Evolutionary conservation across 306 rosid species (phyloP).

Genomic region (Oxytropis ochrocephala): DNA sequence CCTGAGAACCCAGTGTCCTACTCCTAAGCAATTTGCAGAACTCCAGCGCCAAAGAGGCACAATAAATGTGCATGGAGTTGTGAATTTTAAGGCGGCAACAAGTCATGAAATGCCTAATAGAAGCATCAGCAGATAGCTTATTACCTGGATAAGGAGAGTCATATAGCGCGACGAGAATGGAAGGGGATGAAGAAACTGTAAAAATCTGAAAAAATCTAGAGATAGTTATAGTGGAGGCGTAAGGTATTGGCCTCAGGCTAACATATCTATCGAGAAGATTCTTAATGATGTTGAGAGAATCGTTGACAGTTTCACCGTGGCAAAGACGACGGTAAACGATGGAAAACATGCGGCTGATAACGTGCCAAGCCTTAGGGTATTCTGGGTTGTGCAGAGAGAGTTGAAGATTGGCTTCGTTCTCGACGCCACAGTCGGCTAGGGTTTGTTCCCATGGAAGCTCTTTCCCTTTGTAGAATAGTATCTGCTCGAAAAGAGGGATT

Average conservation of each 20-base stretch:
- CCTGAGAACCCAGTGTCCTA: slow-evolving; percentile 34
- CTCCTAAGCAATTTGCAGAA: slow-evolving; percentile 58
- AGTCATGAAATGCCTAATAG: slow-evolving; percentile 42
- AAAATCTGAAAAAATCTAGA: background rate
- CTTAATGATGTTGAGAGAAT: no score
- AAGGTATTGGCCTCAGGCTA: slow-evolving; percentile 4
- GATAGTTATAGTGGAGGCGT: slow-evolving; percentile 27
- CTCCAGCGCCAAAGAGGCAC: slow-evolving; percentile 44
- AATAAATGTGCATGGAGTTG: slow-evolving; percentile 20
- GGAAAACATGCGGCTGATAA: slow-evolving; percentile 34
- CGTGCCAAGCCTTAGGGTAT: slow-evolving; percentile 42
- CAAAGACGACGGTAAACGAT: slow-evolving; percentile 37
- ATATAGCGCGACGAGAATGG: slow-evolving; percentile 48
- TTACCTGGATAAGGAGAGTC: slow-evolving; percentile 22
- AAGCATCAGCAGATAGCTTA: slow-evolving; percentile 32
- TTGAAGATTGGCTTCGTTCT: slow-evolving; percentile 58
- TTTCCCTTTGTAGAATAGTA: slow-evolving; percentile 52
- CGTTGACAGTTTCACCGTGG: background rate
- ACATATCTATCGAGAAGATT: no score
- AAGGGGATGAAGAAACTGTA: slow-evolving; percentile 23
- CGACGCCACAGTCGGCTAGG: slow-evolving; percentile 47
- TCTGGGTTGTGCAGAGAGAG: slow-evolving; percentile 52
- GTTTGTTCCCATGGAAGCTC: slow-evolving; percentile 55
- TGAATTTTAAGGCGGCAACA: slow-evolving; percentile 8
- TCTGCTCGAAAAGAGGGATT: slow-evolving; percentile 60